These are phyloP conservation scores for Microsporum ferrugineum DNA, from an alignment of 2,329 filamentous ascomycete species.

Conservation along the genomic window DNA sequence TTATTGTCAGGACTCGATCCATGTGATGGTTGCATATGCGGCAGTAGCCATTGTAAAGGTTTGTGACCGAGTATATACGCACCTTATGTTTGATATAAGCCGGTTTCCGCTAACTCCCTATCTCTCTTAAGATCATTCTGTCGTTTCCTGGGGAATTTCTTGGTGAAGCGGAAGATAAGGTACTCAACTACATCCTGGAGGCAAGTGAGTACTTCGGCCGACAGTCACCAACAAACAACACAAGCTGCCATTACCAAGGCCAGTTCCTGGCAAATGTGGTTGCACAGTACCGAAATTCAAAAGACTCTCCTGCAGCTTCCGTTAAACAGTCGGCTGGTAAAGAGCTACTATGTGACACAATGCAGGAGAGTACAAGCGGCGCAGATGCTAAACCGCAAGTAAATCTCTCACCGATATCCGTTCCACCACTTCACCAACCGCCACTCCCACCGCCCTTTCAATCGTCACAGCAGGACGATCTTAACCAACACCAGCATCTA, in stretches of 20 bases:
- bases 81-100: background rate
- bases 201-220: constrained; percentile 14
- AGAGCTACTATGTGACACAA: background rate
- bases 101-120: background rate
- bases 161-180: constrained; percentile 10
- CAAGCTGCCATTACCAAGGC: constrained; percentile 15
- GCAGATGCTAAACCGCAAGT: background rate
- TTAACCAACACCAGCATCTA: background rate
- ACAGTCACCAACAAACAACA: constrained; percentile 14
- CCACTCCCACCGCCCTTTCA: background rate
- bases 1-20: constrained; percentile 34
- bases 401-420: background rate
- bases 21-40: constrained; percentile 36
- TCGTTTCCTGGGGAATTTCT: constrained; percentile 15
- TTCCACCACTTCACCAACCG: background rate
- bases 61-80: background rate
- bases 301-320: constrained; percentile 1
- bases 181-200: constrained; percentile 13
- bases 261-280: constrained; percentile 17
- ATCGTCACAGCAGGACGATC: background rate
- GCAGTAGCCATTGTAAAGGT: constrained; percentile 31
- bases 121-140: constrained; percentile 12
- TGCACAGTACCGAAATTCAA: constrained; percentile 15
- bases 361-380: background rate
- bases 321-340: constrained; percentile 5